Evolutionary conservation across 306 rosid genomes (phyloP).

Genomic region (Chamaecrista fasciculata): DNA sequence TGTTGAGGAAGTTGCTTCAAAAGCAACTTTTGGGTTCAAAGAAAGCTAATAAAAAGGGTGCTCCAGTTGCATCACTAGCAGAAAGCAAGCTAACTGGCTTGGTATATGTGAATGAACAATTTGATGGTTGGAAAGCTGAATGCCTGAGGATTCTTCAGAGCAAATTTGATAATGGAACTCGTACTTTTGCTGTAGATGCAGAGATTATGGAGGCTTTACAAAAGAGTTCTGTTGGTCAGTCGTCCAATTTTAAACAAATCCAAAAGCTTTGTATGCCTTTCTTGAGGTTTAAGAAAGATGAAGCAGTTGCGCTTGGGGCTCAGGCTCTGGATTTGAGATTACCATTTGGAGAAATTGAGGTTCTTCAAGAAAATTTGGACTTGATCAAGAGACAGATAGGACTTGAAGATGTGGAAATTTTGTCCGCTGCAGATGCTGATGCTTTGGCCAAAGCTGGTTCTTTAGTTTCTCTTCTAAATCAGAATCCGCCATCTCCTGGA

Average conservation of each 20-base stretch:
- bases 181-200: slow-evolving; percentile 51
- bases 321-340: slow-evolving; percentile 77
- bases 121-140: slow-evolving; percentile 85
- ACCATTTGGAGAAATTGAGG: slow-evolving; percentile 79
- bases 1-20: slow-evolving; percentile 85
- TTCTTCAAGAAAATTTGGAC: slow-evolving; percentile 73
- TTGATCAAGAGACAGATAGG: slow-evolving; percentile 76
- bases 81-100: slow-evolving; percentile 56
- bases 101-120: slow-evolving; percentile 77
- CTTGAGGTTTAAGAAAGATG: slow-evolving; percentile 77
- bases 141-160: slow-evolving; percentile 67
- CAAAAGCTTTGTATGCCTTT: slow-evolving; percentile 87
- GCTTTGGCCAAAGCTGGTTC: slow-evolving; percentile 69
- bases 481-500: slow-evolving; percentile 90
- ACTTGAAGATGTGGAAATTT: slow-evolving; percentile 68
- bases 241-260: slow-evolving; percentile 53
- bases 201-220: slow-evolving; percentile 64
- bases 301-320: slow-evolving; percentile 61
- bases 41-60: slow-evolving; percentile 56
- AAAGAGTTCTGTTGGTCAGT: slow-evolving; percentile 56
- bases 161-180: slow-evolving; percentile 45
- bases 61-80: slow-evolving; percentile 43
- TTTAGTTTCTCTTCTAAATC: slow-evolving; percentile 48
- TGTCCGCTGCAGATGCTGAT: slow-evolving; percentile 54
- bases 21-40: slow-evolving; percentile 77